These are phyloP conservation scores for Fusarium albidum DNA, from an alignment of 2,329 filamentous ascomycete species.

Conservation along the genomic window DNA sequence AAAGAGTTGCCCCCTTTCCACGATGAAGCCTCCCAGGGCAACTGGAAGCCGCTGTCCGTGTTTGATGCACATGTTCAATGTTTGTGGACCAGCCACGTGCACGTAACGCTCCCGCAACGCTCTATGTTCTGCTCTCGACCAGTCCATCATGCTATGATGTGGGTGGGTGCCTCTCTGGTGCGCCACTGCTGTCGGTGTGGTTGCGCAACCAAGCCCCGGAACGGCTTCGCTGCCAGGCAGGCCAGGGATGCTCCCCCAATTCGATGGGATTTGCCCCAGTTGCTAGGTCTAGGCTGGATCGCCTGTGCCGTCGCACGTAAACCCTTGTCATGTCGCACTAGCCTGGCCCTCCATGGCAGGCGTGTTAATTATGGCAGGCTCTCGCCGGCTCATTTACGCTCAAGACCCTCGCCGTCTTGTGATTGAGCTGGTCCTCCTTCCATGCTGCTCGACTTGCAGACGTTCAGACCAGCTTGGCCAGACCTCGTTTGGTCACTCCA, in stretches of 20 bases:
- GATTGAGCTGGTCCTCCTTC: constrained; percentile 3
- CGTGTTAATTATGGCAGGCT: too few species aligned
- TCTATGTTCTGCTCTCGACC: constrained; percentile 4
- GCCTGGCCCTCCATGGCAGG: constrained; percentile 5
- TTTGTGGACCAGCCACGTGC: constrained; percentile 9
- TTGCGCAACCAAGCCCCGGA: constrained; percentile 11
- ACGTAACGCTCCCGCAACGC: neutral
- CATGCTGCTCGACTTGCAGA: constrained; percentile 11
- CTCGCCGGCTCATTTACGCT: constrained; percentile 26
- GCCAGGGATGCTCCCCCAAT: neutral
- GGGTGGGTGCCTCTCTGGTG: constrained; percentile 12
- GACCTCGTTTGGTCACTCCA: constrained; percentile 2
- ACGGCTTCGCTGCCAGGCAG: neutral
- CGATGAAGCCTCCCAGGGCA: neutral
- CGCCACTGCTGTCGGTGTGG: constrained; percentile 15
- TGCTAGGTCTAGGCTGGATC: constrained; percentile 10
- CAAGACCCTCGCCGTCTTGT: constrained; percentile 13
- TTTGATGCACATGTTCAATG: neutral
- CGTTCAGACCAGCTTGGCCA: neutral
- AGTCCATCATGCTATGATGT: constrained; percentile 6
- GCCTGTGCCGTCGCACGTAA: constrained; percentile 10
- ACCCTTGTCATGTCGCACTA: constrained; percentile 27
- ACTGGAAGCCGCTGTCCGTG: neutral
- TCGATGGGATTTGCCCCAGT: constrained; percentile 11
- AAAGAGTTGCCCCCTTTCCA: too few species aligned